phyloP scores from a whole-genome alignment of 2,329 filamentous ascomycete species.

The Pseudocercospora fuligena region DNA sequence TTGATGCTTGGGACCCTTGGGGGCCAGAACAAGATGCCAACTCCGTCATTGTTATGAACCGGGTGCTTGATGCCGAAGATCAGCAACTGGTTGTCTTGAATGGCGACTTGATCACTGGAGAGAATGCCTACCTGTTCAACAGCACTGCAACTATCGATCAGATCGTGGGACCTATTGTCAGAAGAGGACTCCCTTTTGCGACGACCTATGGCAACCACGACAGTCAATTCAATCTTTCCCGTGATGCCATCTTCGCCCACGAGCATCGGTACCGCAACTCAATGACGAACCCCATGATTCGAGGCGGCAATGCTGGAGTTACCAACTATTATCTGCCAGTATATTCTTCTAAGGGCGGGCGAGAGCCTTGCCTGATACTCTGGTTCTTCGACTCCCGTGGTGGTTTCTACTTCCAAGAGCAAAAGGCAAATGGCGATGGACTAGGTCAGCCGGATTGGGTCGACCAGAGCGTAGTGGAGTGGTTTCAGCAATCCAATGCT shows the following conservation, averaged over 20 bases:
- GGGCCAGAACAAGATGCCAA: constrained; percentile 58
- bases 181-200: constrained; percentile 64
- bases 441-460: constrained; percentile 52
- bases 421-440: constrained; percentile 38
- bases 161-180: constrained; percentile 63
- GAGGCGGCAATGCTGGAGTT: constrained; percentile 46
- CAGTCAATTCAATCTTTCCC: constrained; percentile 62
- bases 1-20: constrained; percentile 43
- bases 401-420: constrained; percentile 60
- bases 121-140: constrained; percentile 63
- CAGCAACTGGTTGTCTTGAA: constrained; percentile 70
- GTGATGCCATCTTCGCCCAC: constrained; percentile 46
- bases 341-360: constrained; percentile 50
- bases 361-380: constrained; percentile 55
- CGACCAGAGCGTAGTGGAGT: constrained; percentile 49
- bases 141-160: constrained; percentile 63
- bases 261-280: constrained; percentile 46
- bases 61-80: constrained; percentile 61
- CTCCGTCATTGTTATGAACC: constrained; percentile 61
- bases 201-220: constrained; percentile 77
- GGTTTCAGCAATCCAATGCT: constrained; percentile 47
- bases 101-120: constrained; percentile 73
- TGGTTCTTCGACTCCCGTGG: constrained; percentile 73
- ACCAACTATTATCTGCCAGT: constrained; percentile 62
- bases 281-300: constrained; percentile 52